Conservation (phyloP, 345 rosid genomes). For the Isatis tinctoria region DNA sequence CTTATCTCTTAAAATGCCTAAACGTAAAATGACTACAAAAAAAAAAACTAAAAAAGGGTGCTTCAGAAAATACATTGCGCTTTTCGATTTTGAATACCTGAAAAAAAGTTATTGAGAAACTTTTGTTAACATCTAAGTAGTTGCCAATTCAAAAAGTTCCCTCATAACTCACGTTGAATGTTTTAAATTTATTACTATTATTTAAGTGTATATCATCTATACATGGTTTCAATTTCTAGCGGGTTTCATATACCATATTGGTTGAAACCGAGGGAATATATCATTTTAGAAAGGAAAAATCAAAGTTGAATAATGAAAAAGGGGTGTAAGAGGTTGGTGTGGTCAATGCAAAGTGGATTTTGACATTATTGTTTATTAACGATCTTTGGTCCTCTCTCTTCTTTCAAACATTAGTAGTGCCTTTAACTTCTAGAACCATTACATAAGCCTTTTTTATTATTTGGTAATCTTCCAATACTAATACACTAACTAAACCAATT, state of each 20-base stretch:
- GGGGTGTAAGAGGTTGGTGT: constrained; percentile 2
- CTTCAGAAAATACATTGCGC: too few species aligned
- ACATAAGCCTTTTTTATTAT: neutral
- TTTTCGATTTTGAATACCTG: too few species aligned
- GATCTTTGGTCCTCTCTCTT: neutral
- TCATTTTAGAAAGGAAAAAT: neutral
- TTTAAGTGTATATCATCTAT: neutral
- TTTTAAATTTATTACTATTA: neutral
- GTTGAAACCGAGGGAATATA: neutral
- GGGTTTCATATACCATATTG: neutral
- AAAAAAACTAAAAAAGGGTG: too few species aligned
- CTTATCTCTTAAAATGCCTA: neutral
- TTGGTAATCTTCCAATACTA: neutral
- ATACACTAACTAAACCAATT: neutral
- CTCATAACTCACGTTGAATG: neutral
- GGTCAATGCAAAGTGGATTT: constrained; percentile 18
- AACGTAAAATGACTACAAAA: neutral
- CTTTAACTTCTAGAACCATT: constrained; percentile 12
- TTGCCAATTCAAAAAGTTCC: neutral
- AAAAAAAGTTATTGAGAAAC: neutral
- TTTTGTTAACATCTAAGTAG: neutral
- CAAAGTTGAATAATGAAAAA: neutral
- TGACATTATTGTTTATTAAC: constrained; percentile 4
- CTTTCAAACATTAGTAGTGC: neutral
- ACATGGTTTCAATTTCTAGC: neutral